A percentile compares a stretch with the other conserved stretches of the same genome.
These are phyloP conservation scores for Annulohypoxylon stygium DNA, from an alignment of 495 filamentous ascomycete genomes.

Conservation along the genomic window DNA sequence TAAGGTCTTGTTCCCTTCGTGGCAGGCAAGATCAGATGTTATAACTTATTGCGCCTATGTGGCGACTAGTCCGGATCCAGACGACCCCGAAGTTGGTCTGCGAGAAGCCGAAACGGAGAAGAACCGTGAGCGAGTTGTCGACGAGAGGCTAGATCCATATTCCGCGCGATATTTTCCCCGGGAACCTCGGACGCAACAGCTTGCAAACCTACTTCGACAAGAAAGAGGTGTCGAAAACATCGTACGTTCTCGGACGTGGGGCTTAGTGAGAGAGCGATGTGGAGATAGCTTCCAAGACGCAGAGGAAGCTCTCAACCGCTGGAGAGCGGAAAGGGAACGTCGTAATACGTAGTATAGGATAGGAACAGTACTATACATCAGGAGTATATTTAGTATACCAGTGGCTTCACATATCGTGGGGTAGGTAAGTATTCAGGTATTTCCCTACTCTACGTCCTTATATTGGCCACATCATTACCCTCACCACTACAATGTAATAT, in stretches of 20 bases:
- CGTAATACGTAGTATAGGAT: constrained; percentile 24
- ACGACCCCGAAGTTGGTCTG: constrained; percentile 82
- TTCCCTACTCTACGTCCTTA: not conserved
- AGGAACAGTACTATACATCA: not conserved
- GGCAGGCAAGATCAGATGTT: constrained; percentile 87
- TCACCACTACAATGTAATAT: constrained; percentile 30
- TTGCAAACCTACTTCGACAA: constrained; percentile 82
- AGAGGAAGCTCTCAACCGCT: constrained; percentile 71
- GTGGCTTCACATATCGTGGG: not conserved
- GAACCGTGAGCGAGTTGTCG: constrained; percentile 79
- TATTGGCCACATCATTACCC: constrained; percentile 3
- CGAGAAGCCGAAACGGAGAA: constrained; percentile 77
- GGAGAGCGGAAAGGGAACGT: constrained; percentile 50
- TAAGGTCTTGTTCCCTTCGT: constrained; percentile 85
- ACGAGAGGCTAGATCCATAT: constrained; percentile 95
- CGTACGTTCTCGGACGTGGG: constrained; percentile 85
- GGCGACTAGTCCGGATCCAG: constrained; percentile 86
- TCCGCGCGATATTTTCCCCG: constrained; percentile 84
- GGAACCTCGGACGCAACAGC: constrained; percentile 84
- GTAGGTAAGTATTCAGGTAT: not conserved
- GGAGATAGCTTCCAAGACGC: constrained; percentile 67
- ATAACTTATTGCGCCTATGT: constrained; percentile 91
- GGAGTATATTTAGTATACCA: not conserved
- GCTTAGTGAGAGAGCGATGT: constrained; percentile 83
- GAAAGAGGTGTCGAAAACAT: constrained; percentile 91